phyloP scores from a whole-genome alignment of 2,329 filamentous ascomycete genomes.

The Aspergillus niger region DNA sequence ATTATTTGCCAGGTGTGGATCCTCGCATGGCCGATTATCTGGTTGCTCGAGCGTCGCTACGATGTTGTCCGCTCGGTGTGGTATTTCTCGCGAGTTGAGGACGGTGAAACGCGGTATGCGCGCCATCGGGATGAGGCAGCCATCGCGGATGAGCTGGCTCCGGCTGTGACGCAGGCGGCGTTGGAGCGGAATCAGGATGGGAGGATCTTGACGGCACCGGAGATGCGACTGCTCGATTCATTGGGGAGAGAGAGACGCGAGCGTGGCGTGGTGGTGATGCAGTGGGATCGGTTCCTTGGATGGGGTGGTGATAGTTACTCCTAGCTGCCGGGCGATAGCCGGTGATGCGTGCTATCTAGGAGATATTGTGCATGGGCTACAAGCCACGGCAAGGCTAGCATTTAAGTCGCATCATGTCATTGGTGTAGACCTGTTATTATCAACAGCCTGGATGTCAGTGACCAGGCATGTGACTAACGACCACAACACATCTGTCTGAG shows the following conservation, averaged over 20 bases:
- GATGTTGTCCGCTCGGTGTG: conserved; percentile 36
- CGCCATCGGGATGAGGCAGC: conserved; percentile 28
- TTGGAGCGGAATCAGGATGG: conserved; percentile 30
- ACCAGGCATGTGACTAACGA: neutral
- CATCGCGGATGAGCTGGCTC: conserved; percentile 35
- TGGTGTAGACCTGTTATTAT: neutral
- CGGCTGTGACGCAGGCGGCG: conserved; percentile 39
- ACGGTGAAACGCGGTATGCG: conserved; percentile 25
- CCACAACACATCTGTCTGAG: neutral
- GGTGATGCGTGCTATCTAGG: neutral
- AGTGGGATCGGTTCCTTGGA: conserved; percentile 14
- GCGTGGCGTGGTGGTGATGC: conserved; percentile 15
- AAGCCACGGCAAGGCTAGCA: neutral
- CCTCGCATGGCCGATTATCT: conserved; percentile 42
- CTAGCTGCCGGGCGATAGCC: neutral
- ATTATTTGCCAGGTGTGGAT: conserved; percentile 45
- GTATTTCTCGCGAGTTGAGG: conserved; percentile 29
- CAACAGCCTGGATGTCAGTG: neutral
- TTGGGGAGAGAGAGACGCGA: conserved; percentile 14
- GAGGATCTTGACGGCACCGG: conserved; percentile 18
- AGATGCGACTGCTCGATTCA: conserved; percentile 16
- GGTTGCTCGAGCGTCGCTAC: conserved; percentile 41
- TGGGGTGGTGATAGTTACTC: conserved; percentile 11
- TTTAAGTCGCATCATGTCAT: neutral
- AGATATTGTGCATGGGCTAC: neutral